Evolutionary conservation across 768 basidiomycete species (phyloP).

Genomic region (Macrolepiota dolichaula): DNA sequence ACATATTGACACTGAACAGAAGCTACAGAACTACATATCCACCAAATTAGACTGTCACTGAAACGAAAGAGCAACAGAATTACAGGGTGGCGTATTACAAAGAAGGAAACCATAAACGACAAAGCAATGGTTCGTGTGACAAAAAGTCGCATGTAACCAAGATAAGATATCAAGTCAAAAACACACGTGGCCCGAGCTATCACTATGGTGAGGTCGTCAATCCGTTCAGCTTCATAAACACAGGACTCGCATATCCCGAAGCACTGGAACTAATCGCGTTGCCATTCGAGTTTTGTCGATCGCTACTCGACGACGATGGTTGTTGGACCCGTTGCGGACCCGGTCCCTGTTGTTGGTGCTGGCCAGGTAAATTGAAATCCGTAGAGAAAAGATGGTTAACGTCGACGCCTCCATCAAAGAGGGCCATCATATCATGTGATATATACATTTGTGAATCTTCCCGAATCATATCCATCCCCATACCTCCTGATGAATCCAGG

Average conservation of each 20-base stretch:
- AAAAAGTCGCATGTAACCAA: neutral
- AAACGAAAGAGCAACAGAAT: neutral
- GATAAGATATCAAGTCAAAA: neutral
- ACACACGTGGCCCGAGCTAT: neutral
- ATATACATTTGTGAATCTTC: constrained; percentile 52
- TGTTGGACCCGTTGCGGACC: constrained; percentile 13
- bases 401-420: constrained; percentile 49
- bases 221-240: constrained; percentile 33
- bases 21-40: neutral
- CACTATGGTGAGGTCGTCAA: constrained; percentile 32
- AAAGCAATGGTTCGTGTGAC: neutral
- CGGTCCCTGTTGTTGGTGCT: constrained; percentile 10
- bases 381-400: constrained; percentile 26
- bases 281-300: constrained; percentile 13
- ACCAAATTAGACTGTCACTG: neutral
- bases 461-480: constrained; percentile 43
- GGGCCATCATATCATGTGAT: constrained; percentile 56
- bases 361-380: constrained; percentile 22
- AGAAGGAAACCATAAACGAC: neutral
- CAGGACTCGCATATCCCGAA: constrained; percentile 23
- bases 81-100: neutral
- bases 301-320: constrained; percentile 11
- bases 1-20: neutral
- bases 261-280: constrained; percentile 13
- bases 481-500: constrained; percentile 32